Evolutionary conservation across 805 yeast species (phyloP), one percentile per base, ranked within the genome.

Genomic region (Starmerella lactis-condensi): DNA sequence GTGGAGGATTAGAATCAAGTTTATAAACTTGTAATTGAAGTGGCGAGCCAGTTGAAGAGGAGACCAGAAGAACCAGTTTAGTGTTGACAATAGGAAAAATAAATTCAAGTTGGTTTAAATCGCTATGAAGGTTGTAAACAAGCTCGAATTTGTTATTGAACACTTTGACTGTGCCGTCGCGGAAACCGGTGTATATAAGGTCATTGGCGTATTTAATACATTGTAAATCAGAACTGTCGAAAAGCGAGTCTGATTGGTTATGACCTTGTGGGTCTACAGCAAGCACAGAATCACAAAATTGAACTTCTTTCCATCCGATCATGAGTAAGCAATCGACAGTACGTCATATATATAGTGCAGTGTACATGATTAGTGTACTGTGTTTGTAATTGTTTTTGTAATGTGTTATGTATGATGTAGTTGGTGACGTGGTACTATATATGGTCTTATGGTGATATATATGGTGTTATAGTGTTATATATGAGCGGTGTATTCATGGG

Each of bases 231-330:
- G 71, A 46, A 82, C 93, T 37, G 94, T 78, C 51, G 75, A 83
- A 17, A 83, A 57, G 0, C 77, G 75, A 4, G 62, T 57, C 4
- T 60, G 61, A 0, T 74, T 59, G 5, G 73, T 72, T 34, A 21
- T n/a, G 23, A 7, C 7, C 12, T 8, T 26, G 62, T 36, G 96
- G 96, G 48, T 89, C 98, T 38, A 72, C 57, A 13, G 89, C 75
- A 5, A 94, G 94, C 0, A 72, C 63, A 22, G 68, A 63, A 32
- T 81, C 93, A 51, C 76, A 82, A 52, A 85, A 76, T 38, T 78
- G 79, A 53, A 85, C 77, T 47, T 77, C 93, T 37, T 85, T 61
- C 83, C 83, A 76, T 4, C 42, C 43, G 30, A 33, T 17, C 13
- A 36, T 22, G 39, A 38, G 35, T 23, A 23, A 12, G 16, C n/a